A percentile compares a stretch with the other conserved stretches of the same genome.
Conservation (phyloP, 345 rosid genomes). For the Limnanthes douglasii region DNA sequence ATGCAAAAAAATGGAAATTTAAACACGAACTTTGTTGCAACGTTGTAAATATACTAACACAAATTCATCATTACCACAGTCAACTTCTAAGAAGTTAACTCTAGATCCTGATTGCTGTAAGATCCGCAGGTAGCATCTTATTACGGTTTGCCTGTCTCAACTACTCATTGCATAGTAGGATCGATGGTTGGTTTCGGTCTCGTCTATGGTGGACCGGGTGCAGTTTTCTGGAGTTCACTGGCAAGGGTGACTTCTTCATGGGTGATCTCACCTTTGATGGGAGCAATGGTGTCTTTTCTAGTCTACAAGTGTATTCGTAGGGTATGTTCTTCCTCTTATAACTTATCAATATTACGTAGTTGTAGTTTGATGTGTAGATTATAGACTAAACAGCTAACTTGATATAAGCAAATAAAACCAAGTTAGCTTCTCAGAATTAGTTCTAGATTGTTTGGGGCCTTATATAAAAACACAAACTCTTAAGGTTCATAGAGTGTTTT, state of each 20-base stretch:
- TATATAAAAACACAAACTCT: no score
- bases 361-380: no score
- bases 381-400: no score
- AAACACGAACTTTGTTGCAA: no score
- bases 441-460: background rate
- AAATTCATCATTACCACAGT: no score
- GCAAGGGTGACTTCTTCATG: constrained; percentile 88
- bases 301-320: constrained; percentile 96
- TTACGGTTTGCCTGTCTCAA: constrained; percentile 94
- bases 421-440: background rate
- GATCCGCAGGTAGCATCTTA: constrained; percentile 67
- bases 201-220: constrained; percentile 82
- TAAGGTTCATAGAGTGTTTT: no score
- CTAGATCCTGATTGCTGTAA: constrained; percentile 4
- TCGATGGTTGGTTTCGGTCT: constrained; percentile 98
- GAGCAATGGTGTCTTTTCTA: constrained; percentile 70
- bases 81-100: background rate
- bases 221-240: constrained; percentile 92
- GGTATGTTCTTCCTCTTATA: constrained; percentile 30
- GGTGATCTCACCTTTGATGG: constrained; percentile 85
- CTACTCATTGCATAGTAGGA: constrained; percentile 94
- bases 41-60: no score
- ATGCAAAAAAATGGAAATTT: no score
- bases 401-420: background rate
- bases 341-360: no score